Conservation (phyloP, 306 rosid species). For the Medicago ruthenica region DNA sequence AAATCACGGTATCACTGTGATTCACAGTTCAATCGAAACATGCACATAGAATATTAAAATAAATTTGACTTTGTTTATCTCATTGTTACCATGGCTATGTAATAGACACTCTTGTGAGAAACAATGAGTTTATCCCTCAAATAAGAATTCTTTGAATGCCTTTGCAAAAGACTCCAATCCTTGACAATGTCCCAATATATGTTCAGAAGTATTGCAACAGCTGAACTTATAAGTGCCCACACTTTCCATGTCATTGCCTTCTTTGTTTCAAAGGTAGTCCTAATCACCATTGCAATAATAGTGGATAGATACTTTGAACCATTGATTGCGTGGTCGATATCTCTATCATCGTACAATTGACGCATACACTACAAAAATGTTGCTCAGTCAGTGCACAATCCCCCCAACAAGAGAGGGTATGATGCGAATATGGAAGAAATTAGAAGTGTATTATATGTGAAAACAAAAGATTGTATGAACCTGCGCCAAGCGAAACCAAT, state of each 20-base stretch:
- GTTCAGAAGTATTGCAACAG: slow-evolving; percentile 50
- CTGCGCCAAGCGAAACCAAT: slow-evolving; percentile 73
- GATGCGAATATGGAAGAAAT: not conserved
- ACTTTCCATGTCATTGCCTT: slow-evolving; percentile 56
- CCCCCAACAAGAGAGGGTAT: not conserved
- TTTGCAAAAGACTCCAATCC: slow-evolving; percentile 72
- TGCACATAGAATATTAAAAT: not conserved
- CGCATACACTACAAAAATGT: slow-evolving; percentile 53
- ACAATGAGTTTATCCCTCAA: slow-evolving; percentile 66
- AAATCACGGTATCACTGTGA: no score
- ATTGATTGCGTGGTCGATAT: slow-evolving; percentile 49
- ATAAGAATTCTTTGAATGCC: slow-evolving; percentile 60
- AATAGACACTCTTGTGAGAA: slow-evolving; percentile 61
- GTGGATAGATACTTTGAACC: slow-evolving; percentile 62
- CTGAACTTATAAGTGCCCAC: slow-evolving; percentile 65
- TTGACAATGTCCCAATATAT: slow-evolving; percentile 63
- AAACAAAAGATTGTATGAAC: slow-evolving; percentile 35
- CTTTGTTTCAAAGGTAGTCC: slow-evolving; percentile 62
- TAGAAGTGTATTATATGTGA: not conserved
- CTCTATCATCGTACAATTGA: slow-evolving; percentile 54
- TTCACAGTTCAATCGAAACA: not conserved
- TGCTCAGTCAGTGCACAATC: slow-evolving; percentile 12
- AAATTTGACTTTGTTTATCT: not conserved
- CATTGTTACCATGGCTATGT: slow-evolving; percentile 60
- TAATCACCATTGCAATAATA: slow-evolving; percentile 59